Conservation (phyloP, 78 protist species). For the Tieghemostelium lacteum region DNA sequence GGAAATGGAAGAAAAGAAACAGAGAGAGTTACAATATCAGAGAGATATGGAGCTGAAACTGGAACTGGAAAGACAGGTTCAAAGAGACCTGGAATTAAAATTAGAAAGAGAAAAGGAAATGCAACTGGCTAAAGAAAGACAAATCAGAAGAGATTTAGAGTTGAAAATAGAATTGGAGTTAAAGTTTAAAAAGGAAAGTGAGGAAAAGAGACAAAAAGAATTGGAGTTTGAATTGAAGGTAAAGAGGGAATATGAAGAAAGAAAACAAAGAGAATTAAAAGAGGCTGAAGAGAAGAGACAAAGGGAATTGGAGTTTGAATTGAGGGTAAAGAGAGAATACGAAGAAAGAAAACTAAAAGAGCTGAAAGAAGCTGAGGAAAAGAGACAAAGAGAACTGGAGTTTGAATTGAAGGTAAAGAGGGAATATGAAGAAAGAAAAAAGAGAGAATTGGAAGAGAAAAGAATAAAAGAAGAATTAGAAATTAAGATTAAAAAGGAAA, state of each 20-base stretch:
- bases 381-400: background rate
- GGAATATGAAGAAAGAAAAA: slow-evolving; percentile 1
- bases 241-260: background rate
- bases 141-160: slow-evolving; percentile 1
- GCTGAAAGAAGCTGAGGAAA: background rate
- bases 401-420: background rate
- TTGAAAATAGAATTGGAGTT: background rate
- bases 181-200: background rate
- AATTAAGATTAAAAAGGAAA: background rate
- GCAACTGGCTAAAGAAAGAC: slow-evolving; percentile 9
- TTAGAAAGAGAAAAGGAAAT: slow-evolving; percentile 15
- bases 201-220: slow-evolving; percentile 23
- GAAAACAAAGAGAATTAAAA: background rate
- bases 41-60: background rate
- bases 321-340: background rate
- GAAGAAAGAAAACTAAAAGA: background rate
- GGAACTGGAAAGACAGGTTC: slow-evolving; percentile 17
- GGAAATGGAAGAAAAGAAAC: slow-evolving; percentile 5
- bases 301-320: background rate
- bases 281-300: background rate
- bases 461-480: background rate
- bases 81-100: background rate
- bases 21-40: background rate
- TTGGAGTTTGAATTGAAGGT: background rate
- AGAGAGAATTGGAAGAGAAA: background rate